Conservation (phyloP, 352 stramenopile species). For the Phytopythium vexans region DNA sequence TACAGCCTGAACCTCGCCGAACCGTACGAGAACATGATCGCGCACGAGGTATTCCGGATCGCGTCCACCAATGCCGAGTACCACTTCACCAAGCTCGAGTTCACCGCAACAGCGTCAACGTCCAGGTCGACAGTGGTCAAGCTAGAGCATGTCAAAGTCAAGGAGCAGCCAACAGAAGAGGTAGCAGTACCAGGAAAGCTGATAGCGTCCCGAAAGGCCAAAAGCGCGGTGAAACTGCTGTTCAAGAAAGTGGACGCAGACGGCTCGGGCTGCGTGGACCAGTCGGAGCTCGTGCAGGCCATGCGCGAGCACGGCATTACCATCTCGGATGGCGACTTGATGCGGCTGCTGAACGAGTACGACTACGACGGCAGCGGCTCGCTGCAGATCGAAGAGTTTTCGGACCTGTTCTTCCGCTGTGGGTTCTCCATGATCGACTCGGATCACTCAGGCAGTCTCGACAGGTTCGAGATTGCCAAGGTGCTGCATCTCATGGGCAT, state of each 20-base stretch:
- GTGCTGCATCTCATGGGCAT: conserved; percentile 56
- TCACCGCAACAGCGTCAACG: conserved; percentile 10
- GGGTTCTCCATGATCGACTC: conserved; percentile 60
- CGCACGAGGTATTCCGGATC: conserved; percentile 59
- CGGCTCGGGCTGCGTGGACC: conserved; percentile 40
- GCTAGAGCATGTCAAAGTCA: conserved; percentile 15
- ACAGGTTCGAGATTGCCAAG: conserved; percentile 40
- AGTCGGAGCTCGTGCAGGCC: conserved; percentile 27
- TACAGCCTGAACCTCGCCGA: conserved; percentile 65
- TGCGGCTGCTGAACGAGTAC: conserved; percentile 36
- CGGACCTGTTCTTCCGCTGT: conserved; percentile 52
- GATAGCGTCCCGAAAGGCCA: not conserved
- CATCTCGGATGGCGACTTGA: conserved; percentile 30
- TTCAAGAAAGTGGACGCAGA: conserved; percentile 53
- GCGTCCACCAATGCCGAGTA: conserved; percentile 31
- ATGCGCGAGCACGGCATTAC: conserved; percentile 31
- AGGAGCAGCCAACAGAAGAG: not conserved
- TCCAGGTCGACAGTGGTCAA: conserved; percentile 11
- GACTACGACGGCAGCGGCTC: conserved; percentile 51
- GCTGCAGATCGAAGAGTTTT: conserved; percentile 44
- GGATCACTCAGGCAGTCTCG: conserved; percentile 50
- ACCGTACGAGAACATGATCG: conserved; percentile 76
- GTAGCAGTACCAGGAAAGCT: not conserved
- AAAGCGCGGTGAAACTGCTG: conserved; percentile 22
- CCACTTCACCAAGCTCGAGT: conserved; percentile 51